phyloP scores from a whole-genome alignment of 305 asterid species.

The Solanum hybrid region DNA sequence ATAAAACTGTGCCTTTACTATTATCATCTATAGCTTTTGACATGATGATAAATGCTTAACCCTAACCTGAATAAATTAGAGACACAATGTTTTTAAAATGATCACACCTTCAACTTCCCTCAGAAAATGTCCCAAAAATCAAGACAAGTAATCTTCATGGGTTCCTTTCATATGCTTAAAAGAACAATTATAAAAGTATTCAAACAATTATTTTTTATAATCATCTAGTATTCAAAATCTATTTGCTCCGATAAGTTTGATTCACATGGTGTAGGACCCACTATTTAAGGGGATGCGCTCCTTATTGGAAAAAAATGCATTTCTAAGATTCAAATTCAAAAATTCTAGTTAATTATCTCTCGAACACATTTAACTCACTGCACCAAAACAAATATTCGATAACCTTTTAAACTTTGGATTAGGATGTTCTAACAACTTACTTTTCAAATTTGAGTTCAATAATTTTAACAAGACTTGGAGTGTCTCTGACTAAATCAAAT shows the following conservation, averaged over 20 bases:
- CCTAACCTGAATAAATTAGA: neutral
- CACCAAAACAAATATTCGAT: neutral
- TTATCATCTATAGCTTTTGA: neutral
- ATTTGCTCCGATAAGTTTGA: neutral
- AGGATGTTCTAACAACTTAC: neutral
- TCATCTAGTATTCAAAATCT: neutral
- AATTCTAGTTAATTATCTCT: neutral
- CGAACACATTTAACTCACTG: neutral
- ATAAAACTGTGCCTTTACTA: no score
- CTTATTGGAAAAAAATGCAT: neutral
- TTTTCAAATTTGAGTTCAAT: neutral
- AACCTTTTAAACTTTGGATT: neutral
- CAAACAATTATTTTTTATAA: neutral
- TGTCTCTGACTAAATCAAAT: neutral
- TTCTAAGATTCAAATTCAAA: neutral
- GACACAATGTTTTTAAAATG: neutral
- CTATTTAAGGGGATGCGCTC: neutral
- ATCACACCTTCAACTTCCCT: neutral
- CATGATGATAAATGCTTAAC: neutral
- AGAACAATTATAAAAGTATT: neutral
- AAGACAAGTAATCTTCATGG: neutral
- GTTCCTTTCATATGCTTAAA: neutral
- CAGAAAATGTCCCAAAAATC: neutral
- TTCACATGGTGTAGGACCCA: neutral
- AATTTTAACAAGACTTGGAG: neutral